A percentile compares a stretch with the other conserved stretches of the same genome.
Conservation (phyloP, 2,329 filamentous ascomycete species). For the Ceratocystis diversiconidia region DNA sequence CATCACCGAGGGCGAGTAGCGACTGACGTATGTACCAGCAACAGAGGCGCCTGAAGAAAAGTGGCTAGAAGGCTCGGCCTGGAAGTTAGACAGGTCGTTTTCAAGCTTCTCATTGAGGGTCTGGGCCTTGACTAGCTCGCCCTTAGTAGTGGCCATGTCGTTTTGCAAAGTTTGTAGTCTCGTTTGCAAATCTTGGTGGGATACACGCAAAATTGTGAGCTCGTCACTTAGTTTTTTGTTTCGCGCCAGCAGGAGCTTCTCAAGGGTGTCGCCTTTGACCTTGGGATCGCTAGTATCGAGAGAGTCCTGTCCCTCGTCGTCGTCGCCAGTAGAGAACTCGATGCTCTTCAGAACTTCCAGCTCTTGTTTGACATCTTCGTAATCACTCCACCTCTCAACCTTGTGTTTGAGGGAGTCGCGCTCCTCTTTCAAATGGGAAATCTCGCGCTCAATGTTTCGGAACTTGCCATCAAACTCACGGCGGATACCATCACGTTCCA, state of each 20-base stretch:
- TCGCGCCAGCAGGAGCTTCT: constrained; percentile 77
- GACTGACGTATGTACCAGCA: constrained; percentile 76
- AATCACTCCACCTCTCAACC: constrained; percentile 80
- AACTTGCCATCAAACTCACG: constrained; percentile 62
- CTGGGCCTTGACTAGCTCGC: constrained; percentile 72
- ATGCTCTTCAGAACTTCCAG: constrained; percentile 95
- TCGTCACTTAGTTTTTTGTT: constrained; percentile 97
- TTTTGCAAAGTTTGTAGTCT: constrained; percentile 69
- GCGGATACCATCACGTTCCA: constrained; percentile 71
- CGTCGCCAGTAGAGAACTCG: constrained; percentile 83
- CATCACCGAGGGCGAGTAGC: constrained; percentile 51
- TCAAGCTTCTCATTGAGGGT: constrained; percentile 80
- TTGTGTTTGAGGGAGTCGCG: constrained; percentile 66
- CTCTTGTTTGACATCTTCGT: constrained; percentile 92
- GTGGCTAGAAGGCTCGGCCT: constrained; percentile 58
- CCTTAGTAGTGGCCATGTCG: constrained; percentile 67
- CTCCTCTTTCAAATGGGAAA: constrained; percentile 60
- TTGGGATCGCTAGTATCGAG: constrained; percentile 29
- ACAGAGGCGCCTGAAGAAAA: constrained; percentile 87
- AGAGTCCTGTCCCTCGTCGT: constrained; percentile 37
- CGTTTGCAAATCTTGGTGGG: constrained; percentile 77
- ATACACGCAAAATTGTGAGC: constrained; percentile 80
- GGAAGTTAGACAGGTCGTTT: constrained; percentile 75
- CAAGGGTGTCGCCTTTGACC: constrained; percentile 61
- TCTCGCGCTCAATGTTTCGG: constrained; percentile 66